Percentiles rank a stretch among this genome's conserved stretches.
Evolutionary conservation across 2,329 filamentous ascomycete genomes (phyloP).

Genomic region (Aciculosporium take): DNA sequence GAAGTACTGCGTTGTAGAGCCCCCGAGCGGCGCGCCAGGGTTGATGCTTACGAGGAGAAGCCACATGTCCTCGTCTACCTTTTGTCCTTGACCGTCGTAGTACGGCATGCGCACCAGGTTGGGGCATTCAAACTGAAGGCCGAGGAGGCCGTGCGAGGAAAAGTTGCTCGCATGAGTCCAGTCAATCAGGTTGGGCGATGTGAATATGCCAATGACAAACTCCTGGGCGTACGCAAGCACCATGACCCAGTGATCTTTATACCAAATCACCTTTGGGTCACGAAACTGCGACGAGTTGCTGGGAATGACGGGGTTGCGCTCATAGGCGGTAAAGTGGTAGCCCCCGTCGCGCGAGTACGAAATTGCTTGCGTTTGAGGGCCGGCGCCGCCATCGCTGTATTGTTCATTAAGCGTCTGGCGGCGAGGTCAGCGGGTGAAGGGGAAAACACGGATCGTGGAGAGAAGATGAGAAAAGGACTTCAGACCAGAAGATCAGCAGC

Average conservation of each 20-base stretch:
- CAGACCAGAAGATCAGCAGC: not conserved
- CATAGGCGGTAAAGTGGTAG: slow-evolving; percentile 46
- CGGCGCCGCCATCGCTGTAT: slow-evolving; percentile 1
- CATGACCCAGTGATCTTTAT: slow-evolving; percentile 43
- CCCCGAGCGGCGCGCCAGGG: slow-evolving; percentile 41
- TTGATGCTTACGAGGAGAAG: slow-evolving; percentile 40
- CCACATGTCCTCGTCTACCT: slow-evolving; percentile 18
- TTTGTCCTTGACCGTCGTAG: slow-evolving; percentile 20
- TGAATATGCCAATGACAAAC: slow-evolving; percentile 46
- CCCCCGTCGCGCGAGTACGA: slow-evolving; percentile 49
- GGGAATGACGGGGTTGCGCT: slow-evolving; percentile 44
- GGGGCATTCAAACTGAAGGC: slow-evolving; percentile 48
- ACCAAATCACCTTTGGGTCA: slow-evolving; percentile 51
- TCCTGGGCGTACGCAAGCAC: slow-evolving; percentile 36
- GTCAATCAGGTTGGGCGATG: slow-evolving; percentile 40
- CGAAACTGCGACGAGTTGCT: slow-evolving; percentile 43
- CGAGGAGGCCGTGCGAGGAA: slow-evolving; percentile 35
- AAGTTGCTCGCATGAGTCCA: slow-evolving; percentile 44
- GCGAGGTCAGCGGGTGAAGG: not conserved
- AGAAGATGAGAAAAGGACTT: no score
- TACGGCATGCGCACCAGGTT: slow-evolving; percentile 42
- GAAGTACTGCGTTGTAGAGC: slow-evolving; percentile 41
- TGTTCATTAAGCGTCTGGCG: slow-evolving; percentile 12
- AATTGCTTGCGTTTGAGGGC: slow-evolving; percentile 39
- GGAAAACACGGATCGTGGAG: not conserved